A percentile compares a stretch with the other conserved stretches of the same genome.
phyloP scores from a whole-genome alignment of 2,329 filamentous ascomycete species.

The Fusarium metavorans region DNA sequence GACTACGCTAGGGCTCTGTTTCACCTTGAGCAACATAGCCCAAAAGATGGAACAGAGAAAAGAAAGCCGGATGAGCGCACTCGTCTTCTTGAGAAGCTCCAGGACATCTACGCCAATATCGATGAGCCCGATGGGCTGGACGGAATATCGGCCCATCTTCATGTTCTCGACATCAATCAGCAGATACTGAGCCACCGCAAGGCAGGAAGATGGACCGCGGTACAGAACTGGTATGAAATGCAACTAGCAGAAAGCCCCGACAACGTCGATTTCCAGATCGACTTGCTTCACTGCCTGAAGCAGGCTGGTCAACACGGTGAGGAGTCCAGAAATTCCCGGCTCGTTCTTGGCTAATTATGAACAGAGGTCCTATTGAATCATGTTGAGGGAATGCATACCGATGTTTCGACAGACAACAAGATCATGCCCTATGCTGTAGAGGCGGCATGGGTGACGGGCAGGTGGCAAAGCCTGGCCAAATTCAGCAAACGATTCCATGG shows the following conservation, averaged over 20 bases:
- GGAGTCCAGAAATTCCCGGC: conserved; percentile 54
- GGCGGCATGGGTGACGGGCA: conserved; percentile 89
- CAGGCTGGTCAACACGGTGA: conserved; percentile 95
- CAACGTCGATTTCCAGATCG: conserved; percentile 81
- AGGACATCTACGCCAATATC: conserved; percentile 96
- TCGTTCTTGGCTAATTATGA: conserved; percentile 35
- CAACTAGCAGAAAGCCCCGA: conserved; percentile 83
- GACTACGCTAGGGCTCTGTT: conserved; percentile 94
- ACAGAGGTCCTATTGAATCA: conserved; percentile 87
- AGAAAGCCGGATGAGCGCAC: conserved; percentile 66
- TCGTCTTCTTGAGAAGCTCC: conserved; percentile 79
- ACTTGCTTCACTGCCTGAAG: conserved; percentile 88
- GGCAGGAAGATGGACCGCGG: conserved; percentile 91
- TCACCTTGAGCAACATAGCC: conserved; percentile 93
- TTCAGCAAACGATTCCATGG: conserved; percentile 71
- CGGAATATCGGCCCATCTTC: conserved; percentile 89
- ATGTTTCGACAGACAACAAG: conserved; percentile 65
- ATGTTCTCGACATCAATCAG: conserved; percentile 90
- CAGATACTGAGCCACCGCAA: conserved; percentile 94
- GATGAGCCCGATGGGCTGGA: conserved; percentile 98
- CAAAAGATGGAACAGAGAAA: conserved; percentile 59
- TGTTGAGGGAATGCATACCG: conserved; percentile 78
- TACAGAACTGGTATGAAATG: conserved; percentile 98
- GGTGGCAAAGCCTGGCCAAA: conserved; percentile 80
- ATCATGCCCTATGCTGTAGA: conserved; percentile 89